Evolutionary conservation across 176 grass and related monocot species (phyloP), one percentile per base, ranked within the genome.

Genomic region (Saccharum officinarum): DNA sequence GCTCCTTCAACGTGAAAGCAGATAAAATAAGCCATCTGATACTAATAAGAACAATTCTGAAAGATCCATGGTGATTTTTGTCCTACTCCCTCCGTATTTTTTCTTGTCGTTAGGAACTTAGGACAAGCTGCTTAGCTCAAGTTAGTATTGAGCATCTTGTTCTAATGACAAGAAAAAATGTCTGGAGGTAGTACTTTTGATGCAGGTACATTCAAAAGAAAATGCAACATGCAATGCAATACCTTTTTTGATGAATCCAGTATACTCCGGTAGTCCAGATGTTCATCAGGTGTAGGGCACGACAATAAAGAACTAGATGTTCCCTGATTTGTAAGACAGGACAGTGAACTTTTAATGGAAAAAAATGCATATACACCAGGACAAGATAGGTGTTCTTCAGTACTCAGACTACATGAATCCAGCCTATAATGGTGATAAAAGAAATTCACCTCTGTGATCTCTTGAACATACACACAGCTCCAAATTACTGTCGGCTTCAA

Each of bases 231-330:
- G 49, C 77, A 73, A 64, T 30, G 68, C 42, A 71, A 73, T 86
- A 98, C 95, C 95, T 92, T 82, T 84, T 84, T 95, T 71, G 93
- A 85, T 67, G 91, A 92, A 82, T 86, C 86, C 64, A 98, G 50
- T 85, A 92, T 88, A 79, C 85, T 90, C 50, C 83, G 83, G 83
- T 93, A 98, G 80, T 95, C 95, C 63, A 95, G 83, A 78, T 75
- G 87, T 91, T 89, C 91, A 90, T 98, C 95, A 67, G 95, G 89
- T 71, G 86, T 93, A 18, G 95, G 77, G 30, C 89, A 98, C 23
- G 90, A 90, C 63, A 76, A 83, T 69, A 92, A 42, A 62, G 80
- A 31, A 91, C 73, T 80, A 89, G 73, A 89, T 88, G 87, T 85
- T 86, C 82, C 95, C 95, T 98, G 83, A 65, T 47, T 46, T 15